A percentile compares a stretch with the other conserved stretches of the same genome.
phyloP scores from a whole-genome alignment of 2,329 filamentous ascomycete species.

The Paradendryphiella salina region DNA sequence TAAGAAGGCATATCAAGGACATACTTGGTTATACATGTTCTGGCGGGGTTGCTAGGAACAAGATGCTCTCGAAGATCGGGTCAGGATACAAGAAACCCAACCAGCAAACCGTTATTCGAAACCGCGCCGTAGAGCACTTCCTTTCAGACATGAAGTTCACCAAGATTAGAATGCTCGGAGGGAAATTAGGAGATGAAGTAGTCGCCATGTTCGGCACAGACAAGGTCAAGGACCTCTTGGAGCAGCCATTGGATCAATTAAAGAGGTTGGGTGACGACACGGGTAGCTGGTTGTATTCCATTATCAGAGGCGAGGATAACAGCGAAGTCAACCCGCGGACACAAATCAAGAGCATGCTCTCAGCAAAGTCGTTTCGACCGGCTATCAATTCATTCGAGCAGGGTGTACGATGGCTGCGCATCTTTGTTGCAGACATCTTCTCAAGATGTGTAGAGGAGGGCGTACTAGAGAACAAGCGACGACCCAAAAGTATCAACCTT shows the following conservation, averaged over 20 bases:
- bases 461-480: slow-evolving; percentile 80
- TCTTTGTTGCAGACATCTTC: slow-evolving; percentile 91
- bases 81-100: slow-evolving; percentile 93
- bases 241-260: slow-evolving; percentile 74
- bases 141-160: slow-evolving; percentile 86
- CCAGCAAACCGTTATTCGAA: slow-evolving; percentile 89
- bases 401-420: slow-evolving; percentile 80
- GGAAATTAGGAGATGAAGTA: slow-evolving; percentile 88
- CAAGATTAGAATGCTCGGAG: slow-evolving; percentile 92
- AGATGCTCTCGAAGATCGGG: slow-evolving; percentile 92
- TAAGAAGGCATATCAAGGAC: slow-evolving; percentile 70
- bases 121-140: slow-evolving; percentile 78
- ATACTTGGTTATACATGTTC: slow-evolving; percentile 87
- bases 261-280: slow-evolving; percentile 80
- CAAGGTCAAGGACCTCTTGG: slow-evolving; percentile 72
- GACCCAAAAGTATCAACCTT: slow-evolving; percentile 82
- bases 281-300: slow-evolving; percentile 81
- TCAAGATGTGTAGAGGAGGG: slow-evolving; percentile 88
- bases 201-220: slow-evolving; percentile 81
- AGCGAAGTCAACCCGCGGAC: slow-evolving; percentile 90
- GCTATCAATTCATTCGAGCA: slow-evolving; percentile 77
- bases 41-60: slow-evolving; percentile 85
- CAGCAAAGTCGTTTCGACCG: slow-evolving; percentile 91
- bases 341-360: slow-evolving; percentile 96
- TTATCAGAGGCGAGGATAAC: slow-evolving; percentile 80